Base-by-base conservation (phyloP, 1,284 basidiomycete species). In the Hymenochaete sp. region DNA sequence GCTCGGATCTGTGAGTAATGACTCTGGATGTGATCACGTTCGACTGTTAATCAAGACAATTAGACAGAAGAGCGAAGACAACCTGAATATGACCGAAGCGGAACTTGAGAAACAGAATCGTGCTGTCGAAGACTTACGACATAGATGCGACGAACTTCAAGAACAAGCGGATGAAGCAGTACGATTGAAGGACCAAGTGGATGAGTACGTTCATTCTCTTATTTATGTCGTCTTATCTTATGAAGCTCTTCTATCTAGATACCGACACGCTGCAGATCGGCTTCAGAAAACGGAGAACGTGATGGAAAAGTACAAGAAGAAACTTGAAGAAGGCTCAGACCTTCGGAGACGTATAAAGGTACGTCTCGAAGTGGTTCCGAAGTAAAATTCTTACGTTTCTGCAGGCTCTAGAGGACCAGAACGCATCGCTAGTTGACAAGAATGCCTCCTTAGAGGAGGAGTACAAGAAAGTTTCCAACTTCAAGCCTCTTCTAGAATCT, bases 301-400 rank as follows among this genome's bases (percentile, higher is more conserved):
- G 26, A 91, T 97, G 74, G 93, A 98, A 64, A 98, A 98, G 64
- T 96, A 97, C 67, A 95, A 95, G 71, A 95, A 92, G 73, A 98
- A 98, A 66, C 73, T 98, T 3, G 95, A 98, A 56, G 95, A 97
- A 60, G 80, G 84, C 3, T 89, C 88, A 2, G 89, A 93, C 55
- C 71, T 95, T 31, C 79, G 90, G 19, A 78, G 91, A 51, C 80
- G 85, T 55, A 74, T 96, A 57, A 91, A 91, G 67, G 89, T 87
- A 53, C 29, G 67, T 54, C 25, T 19, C 32, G 14, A 6, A 25
- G 19, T 45, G 7, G 10, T 36, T 8, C 3, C 31, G 37, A 24
- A 36, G 8, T 32, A 19, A 44, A 49, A 26, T 42, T 14, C 53
- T 9, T 45, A 27, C 29, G 37, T 27, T 21, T 11, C 16, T 40